Base-by-base conservation (phyloP, 768 basidiomycete genomes). In the Russula lepida region DNA sequence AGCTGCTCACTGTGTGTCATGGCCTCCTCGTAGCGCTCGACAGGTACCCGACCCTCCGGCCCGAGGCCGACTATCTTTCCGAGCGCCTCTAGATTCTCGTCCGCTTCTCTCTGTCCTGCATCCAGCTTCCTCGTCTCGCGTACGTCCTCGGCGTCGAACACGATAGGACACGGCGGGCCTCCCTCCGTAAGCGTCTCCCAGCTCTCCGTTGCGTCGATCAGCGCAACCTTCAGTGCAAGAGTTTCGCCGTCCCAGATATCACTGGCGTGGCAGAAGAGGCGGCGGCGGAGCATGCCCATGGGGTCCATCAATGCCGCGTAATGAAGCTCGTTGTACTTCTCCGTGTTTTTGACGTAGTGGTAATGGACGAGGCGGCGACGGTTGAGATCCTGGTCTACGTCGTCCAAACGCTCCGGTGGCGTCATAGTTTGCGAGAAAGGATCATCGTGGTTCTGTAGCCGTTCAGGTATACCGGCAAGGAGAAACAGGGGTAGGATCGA, bases 401-500 rank as follows among this genome's bases (percentile, higher is more conserved):
- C 69, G 69, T 77, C 68, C 4, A 76, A 57, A 41, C 77, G 74
- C 60, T 72, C 74, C 60, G 79, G 81, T 50, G 23, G 72, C 23
- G 61, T 70, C 68, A 79, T 69, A 61, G 59, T 54, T 60, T 76
- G 72, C 66, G 74, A 80, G 66, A 69, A 65, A 19, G 61, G 39
- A 61, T 81, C 80, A 67, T 71, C 72, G 67, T 79, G 69, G 73
- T 82, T 82, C 73, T 80, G 78, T 1, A 82, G 54, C 27, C 67
- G 68, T 57, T 70, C n/a, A 43, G 80, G 80, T 69, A 78, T 70
- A 64, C 76, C 73, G 39, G 78, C 73, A 60, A 73, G 75, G 73
- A 83, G 80, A 71, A 78, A 82, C 64, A 64, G 30, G 69, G 81
- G 80, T 35, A 82, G 74, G 73, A 82, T 78, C 8, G 79, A 72